These are phyloP conservation scores for Toxicodendron radicans DNA, from an alignment of 345 rosid species.

Conservation along the genomic window DNA sequence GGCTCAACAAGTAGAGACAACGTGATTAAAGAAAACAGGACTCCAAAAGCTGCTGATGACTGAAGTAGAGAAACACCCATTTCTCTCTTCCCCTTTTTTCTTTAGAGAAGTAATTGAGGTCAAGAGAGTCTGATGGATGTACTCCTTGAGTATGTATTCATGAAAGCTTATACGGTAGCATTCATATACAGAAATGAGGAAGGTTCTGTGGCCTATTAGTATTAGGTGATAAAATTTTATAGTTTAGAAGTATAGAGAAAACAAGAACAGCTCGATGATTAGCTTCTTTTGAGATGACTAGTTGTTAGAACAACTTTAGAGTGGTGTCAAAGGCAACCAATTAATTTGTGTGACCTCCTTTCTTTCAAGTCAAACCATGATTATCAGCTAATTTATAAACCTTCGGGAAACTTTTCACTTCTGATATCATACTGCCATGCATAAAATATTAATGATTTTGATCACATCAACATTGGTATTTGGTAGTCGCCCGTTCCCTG, in stretches of 20 bases:
- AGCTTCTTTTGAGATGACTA: no score
- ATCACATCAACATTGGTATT: no score
- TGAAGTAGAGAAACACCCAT: constrained; percentile 36
- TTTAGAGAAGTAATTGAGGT: background rate
- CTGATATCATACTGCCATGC: no score
- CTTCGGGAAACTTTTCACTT: no score
- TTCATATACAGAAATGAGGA: constrained; percentile 23
- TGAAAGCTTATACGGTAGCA: constrained; percentile 20
- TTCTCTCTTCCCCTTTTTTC: background rate
- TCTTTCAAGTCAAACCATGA: background rate
- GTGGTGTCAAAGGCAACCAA: constrained; percentile 3
- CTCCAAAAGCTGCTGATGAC: constrained; percentile 15
- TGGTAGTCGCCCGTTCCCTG: background rate
- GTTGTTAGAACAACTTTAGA: constrained; percentile 9
- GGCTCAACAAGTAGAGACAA: constrained; percentile 30
- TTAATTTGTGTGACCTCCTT: background rate
- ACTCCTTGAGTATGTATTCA: constrained; percentile 10
- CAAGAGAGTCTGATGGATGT: no score
- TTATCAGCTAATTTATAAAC: no score
- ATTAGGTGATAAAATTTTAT: no score
- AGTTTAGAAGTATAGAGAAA: no score
- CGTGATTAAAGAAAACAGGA: constrained; percentile 21
- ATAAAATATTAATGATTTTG: no score
- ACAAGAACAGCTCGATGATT: background rate
- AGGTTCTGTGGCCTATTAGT: background rate